Percentiles rank a stretch among this genome's conserved stretches.
Evolutionary conservation across 2,329 filamentous ascomycete species (phyloP).

Genomic region (Fusarium nelsonii): DNA sequence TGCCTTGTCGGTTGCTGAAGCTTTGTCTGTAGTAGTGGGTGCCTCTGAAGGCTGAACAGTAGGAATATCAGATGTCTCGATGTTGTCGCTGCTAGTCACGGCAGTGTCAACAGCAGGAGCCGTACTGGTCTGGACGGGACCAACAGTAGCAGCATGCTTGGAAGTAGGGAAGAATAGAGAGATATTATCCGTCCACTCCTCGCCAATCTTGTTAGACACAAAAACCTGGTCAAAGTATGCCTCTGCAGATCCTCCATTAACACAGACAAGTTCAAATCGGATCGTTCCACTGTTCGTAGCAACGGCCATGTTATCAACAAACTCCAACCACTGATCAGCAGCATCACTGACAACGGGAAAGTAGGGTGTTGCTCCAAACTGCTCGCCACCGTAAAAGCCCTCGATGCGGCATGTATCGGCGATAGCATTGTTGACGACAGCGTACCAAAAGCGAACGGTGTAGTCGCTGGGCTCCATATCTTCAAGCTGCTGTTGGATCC

Average conservation of each 20-base stretch:
- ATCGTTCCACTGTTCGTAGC: constrained; percentile 33
- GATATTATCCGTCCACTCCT: constrained; percentile 35
- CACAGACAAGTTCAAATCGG: constrained; percentile 38
- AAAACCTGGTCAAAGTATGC: constrained; percentile 45
- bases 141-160: constrained; percentile 19
- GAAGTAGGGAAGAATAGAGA: constrained; percentile 35
- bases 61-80: neutral
- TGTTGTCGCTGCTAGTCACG: neutral
- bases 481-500: constrained; percentile 38
- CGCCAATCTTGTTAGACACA: constrained; percentile 37
- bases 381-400: constrained; percentile 32
- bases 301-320: constrained; percentile 34
- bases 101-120: constrained; percentile 4
- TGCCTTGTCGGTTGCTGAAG: neutral
- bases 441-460: constrained; percentile 43
- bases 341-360: constrained; percentile 29
- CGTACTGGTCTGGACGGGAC: constrained; percentile 21
- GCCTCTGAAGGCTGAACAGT: neutral
- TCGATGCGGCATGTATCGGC: constrained; percentile 38
- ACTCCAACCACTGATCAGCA: constrained; percentile 17
- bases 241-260: constrained; percentile 34
- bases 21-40: neutral
- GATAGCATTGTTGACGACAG: constrained; percentile 27
- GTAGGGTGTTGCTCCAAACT: constrained; percentile 35
- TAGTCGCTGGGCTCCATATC: constrained; percentile 34